Conservation (phyloP, 2,329 filamentous ascomycete species). For the Pleomassaria siparia region DNA sequence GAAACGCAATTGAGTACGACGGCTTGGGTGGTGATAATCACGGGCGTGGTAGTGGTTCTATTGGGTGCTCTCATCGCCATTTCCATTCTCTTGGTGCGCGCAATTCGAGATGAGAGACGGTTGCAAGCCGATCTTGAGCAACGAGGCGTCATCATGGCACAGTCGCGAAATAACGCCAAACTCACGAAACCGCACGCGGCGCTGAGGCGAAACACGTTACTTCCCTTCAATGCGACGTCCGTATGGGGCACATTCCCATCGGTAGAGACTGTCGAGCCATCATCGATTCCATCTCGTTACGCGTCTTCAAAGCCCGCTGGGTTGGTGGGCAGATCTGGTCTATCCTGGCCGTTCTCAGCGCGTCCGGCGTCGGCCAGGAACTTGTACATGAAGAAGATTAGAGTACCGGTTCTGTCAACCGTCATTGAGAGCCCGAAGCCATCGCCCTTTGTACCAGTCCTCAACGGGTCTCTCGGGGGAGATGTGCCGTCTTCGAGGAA, state of each 20-base stretch:
- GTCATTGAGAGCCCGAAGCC: conserved; percentile 45
- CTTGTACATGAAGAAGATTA: conserved; percentile 31
- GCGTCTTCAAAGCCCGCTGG: conserved; percentile 26
- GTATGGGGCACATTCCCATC: conserved; percentile 48
- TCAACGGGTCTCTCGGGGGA: conserved; percentile 15
- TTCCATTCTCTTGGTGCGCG: conserved; percentile 29
- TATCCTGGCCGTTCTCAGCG: conserved; percentile 35
- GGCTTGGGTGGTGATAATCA: conserved; percentile 25
- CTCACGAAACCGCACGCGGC: conserved; percentile 34
- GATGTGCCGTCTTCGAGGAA: conserved; percentile 17
- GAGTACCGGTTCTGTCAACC: conserved; percentile 31
- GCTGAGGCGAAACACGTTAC: conserved; percentile 32
- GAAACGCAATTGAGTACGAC: conserved; percentile 24
- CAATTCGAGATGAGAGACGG: conserved; percentile 29
- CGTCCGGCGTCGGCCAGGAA: conserved; percentile 25
- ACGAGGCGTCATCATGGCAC: conserved; percentile 30
- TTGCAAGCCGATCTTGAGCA: conserved; percentile 36
- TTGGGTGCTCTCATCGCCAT: conserved; percentile 26
- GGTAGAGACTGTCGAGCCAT: conserved; percentile 36
- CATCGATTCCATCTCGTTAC: conserved; percentile 19
- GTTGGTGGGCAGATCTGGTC: conserved; percentile 18
- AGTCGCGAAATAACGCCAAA: conserved; percentile 18
- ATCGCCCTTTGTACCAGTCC: conserved; percentile 26
- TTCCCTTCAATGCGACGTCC: conserved; percentile 38
- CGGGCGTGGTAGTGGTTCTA: conserved; percentile 28